Percentiles rank a stretch among this genome's conserved stretches.
Conservation (phyloP, 2,329 filamentous ascomycete species). For the Trichoderma sp. region DNA sequence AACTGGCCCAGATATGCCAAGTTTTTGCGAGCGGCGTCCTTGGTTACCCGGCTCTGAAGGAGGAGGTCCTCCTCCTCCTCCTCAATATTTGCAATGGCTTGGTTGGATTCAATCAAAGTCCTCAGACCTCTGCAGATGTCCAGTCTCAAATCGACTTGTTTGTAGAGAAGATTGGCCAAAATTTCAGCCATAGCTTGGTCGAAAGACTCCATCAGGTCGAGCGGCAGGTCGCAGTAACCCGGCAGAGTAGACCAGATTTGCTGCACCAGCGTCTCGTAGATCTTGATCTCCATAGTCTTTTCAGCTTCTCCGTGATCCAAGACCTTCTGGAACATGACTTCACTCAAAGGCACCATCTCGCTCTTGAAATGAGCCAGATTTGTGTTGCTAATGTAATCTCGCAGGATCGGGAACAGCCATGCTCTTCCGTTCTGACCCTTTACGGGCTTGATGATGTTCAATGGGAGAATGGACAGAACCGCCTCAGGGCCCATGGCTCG, state of each 20-base stretch:
- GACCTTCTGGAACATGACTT: slow-evolving; percentile 85
- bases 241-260: slow-evolving; percentile 94
- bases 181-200: slow-evolving; percentile 89
- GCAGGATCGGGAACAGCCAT: slow-evolving; percentile 90
- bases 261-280: slow-evolving; percentile 93
- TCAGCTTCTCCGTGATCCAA: slow-evolving; percentile 78
- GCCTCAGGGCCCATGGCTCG: slow-evolving; percentile 86
- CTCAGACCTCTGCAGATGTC: slow-evolving; percentile 87
- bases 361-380: slow-evolving; percentile 79
- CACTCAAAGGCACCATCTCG: slow-evolving; percentile 87
- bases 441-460: slow-evolving; percentile 79
- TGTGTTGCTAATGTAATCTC: slow-evolving; percentile 89
- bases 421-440: slow-evolving; percentile 81
- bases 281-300: slow-evolving; percentile 96
- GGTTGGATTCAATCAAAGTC: slow-evolving; percentile 87
- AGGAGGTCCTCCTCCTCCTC: slow-evolving; percentile 73
- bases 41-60: slow-evolving; percentile 76
- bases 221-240: slow-evolving; percentile 89
- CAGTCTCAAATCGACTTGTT: slow-evolving; percentile 82
- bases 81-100: slow-evolving; percentile 72
- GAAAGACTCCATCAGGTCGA: slow-evolving; percentile 75
- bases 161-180: slow-evolving; percentile 87
- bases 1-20: slow-evolving; percentile 77
- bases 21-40: slow-evolving; percentile 74
- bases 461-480: slow-evolving; percentile 77